Percentiles rank a stretch among this genome's conserved stretches.
phyloP scores from a whole-genome alignment of 2,329 filamentous ascomycete genomes.

The Daldinia eschscholtzii region DNA sequence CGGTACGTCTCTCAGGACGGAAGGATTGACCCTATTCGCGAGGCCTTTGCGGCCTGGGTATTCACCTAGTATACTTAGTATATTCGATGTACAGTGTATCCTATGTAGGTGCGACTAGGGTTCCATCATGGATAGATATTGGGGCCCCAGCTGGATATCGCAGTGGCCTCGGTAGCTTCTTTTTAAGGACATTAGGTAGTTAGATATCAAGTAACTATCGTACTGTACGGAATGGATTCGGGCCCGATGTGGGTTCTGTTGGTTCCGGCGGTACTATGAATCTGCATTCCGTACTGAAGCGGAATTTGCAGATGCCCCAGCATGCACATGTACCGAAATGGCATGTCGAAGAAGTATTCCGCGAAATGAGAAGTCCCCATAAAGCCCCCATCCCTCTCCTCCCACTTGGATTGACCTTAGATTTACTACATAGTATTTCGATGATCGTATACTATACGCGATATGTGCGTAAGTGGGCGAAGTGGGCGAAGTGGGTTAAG shows the following conservation, averaged over 20 bases:
- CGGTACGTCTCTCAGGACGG: slow-evolving; percentile 8
- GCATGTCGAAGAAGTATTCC: slow-evolving; percentile 3
- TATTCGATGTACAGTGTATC: not conserved
- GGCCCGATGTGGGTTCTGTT: not conserved
- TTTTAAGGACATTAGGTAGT: not conserved
- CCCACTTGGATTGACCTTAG: not conserved
- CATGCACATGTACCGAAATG: slow-evolving; percentile 11
- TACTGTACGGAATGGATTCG: not conserved
- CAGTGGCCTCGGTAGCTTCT: not conserved
- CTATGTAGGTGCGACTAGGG: slow-evolving; percentile 5
- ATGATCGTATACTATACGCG: not conserved
- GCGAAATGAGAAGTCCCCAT: slow-evolving; percentile 7
- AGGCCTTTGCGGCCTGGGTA: slow-evolving; percentile 1
- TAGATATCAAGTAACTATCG: not conserved
- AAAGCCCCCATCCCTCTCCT: not conserved
- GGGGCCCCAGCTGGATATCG: not conserved
- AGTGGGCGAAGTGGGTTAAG: not conserved
- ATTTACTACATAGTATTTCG: slow-evolving; percentile 1
- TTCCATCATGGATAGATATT: slow-evolving; percentile 1
- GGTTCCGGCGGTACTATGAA: slow-evolving; percentile 1
- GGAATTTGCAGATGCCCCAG: not conserved
- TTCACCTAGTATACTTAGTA: not conserved
- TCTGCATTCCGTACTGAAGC: not conserved
- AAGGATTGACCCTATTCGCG: not conserved
- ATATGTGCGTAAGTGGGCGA: slow-evolving; percentile 3